A percentile compares a stretch with the other conserved stretches of the same genome.
These are phyloP conservation scores for Stephania yunnanensis DNA, from an alignment of 164 flowering plant genomes.

Conservation along the genomic window DNA sequence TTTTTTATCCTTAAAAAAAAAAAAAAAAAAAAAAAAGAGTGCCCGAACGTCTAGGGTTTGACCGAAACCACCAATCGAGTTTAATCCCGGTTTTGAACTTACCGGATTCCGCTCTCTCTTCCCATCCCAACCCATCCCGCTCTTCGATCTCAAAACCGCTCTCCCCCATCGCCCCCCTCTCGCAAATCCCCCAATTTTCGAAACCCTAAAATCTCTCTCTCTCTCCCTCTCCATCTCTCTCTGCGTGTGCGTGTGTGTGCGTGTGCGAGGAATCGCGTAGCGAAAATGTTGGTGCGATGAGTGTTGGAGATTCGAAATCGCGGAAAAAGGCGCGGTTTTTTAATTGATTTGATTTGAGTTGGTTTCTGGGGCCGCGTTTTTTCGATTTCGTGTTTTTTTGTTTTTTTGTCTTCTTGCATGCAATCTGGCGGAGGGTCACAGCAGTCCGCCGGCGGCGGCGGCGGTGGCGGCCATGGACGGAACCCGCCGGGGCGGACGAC, in stretches of 20 bases:
- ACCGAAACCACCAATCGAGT: slow-evolving; percentile 19
- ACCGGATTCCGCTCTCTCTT: slow-evolving; percentile 18
- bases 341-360: too few relatives aligned
- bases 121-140: slow-evolving; percentile 6
- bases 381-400: slow-evolving; percentile 5
- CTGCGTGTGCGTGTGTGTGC: background rate
- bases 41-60: slow-evolving; percentile 22
- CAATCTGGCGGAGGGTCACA: slow-evolving; percentile 62
- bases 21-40: slow-evolving; percentile 10
- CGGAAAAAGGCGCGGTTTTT: slow-evolving; percentile 5
- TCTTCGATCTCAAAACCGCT: slow-evolving; percentile 12
- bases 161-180: background rate
- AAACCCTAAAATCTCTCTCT: too few relatives aligned
- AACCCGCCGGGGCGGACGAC: slow-evolving; percentile 40
- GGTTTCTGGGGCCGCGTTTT: slow-evolving; percentile 2
- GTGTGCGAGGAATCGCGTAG: background rate
- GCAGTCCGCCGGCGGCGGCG: slow-evolving; percentile 22
- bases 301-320: slow-evolving; percentile 2
- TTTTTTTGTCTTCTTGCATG: slow-evolving; percentile 32
- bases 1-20: background rate
- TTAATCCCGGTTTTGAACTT: slow-evolving; percentile 7
- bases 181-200: too few relatives aligned
- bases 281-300: slow-evolving; percentile 20
- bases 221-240: too few relatives aligned
- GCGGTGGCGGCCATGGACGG: slow-evolving; percentile 17